phyloP scores from a whole-genome alignment of 2,329 filamentous ascomycete genomes.

The Ophiostoma sp. region DNA sequence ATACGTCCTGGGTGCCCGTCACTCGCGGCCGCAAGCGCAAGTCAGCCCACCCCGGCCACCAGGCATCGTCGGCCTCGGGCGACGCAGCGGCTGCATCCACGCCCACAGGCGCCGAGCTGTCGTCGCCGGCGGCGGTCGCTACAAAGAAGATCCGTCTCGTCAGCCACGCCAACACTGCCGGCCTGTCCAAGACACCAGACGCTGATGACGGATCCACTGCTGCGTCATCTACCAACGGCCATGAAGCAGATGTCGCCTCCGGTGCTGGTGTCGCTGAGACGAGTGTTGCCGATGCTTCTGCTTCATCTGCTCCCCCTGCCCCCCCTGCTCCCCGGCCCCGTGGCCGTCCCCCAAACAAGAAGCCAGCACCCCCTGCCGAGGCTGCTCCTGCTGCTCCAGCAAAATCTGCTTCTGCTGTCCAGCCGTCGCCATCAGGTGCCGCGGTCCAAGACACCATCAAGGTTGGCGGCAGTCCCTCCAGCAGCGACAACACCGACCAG shows the following conservation, averaged over 20 bases:
- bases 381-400: background rate
- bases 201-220: background rate
- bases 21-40: slow-evolving; percentile 34
- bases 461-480: slow-evolving; percentile 43
- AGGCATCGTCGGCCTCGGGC: background rate
- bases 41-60: slow-evolving; percentile 20
- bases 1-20: slow-evolving; percentile 3
- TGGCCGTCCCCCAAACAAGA: slow-evolving; percentile 18
- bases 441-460: slow-evolving; percentile 56
- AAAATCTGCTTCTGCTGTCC: slow-evolving; percentile 26
- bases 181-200: background rate
- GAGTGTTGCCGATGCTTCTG: background rate
- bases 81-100: slow-evolving; percentile 33
- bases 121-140: slow-evolving; percentile 30
- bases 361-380: slow-evolving; percentile 8
- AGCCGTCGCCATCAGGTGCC: slow-evolving; percentile 37
- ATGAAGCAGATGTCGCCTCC: background rate
- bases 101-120: background rate
- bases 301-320: background rate
- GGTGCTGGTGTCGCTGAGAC: background rate
- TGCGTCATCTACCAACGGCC: background rate
- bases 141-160: slow-evolving; percentile 38
- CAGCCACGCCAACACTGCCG: slow-evolving; percentile 16
- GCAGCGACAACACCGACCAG: slow-evolving; percentile 32
- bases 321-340: slow-evolving; percentile 15